phyloP scores from a whole-genome alignment of 1,284 basidiomycete genomes.

The Pseudozyma sp. region DNA sequence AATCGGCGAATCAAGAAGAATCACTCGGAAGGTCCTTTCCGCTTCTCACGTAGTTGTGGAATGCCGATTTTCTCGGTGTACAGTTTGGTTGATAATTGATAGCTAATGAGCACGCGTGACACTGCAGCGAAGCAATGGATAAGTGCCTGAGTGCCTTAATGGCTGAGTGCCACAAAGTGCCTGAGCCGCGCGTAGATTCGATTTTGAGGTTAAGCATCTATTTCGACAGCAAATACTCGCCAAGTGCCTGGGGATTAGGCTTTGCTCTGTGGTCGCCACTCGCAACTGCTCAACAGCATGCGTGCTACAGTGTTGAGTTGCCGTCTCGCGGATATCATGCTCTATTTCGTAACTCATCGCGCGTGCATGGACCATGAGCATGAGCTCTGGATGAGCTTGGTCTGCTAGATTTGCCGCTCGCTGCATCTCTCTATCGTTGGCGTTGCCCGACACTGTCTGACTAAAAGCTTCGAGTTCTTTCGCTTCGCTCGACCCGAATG shows the following conservation, averaged over 20 bases:
- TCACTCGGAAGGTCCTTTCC: neutral
- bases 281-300: too few relatives aligned
- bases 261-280: too few relatives aligned
- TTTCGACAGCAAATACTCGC: too few relatives aligned
- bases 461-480: neutral
- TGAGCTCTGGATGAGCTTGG: neutral
- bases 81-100: neutral
- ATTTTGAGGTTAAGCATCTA: too few relatives aligned
- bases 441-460: neutral
- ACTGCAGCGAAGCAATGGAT: too few relatives aligned
- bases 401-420: neutral
- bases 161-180: too few relatives aligned
- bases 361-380: neutral
- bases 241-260: too few relatives aligned
- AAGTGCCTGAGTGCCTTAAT: too few relatives aligned
- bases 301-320: too few relatives aligned
- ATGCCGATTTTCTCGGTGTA: neutral
- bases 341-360: too few relatives aligned
- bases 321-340: too few relatives aligned
- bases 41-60: neutral
- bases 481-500: neutral
- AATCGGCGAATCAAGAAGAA: slow-evolving; percentile 23
- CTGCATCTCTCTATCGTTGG: neutral
- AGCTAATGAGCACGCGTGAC: neutral
- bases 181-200: too few relatives aligned